A percentile compares a stretch with the other conserved stretches of the same genome.
Evolutionary conservation across 176 grass and related monocot genomes (phyloP).

Genomic region (Carex littledalei): DNA sequence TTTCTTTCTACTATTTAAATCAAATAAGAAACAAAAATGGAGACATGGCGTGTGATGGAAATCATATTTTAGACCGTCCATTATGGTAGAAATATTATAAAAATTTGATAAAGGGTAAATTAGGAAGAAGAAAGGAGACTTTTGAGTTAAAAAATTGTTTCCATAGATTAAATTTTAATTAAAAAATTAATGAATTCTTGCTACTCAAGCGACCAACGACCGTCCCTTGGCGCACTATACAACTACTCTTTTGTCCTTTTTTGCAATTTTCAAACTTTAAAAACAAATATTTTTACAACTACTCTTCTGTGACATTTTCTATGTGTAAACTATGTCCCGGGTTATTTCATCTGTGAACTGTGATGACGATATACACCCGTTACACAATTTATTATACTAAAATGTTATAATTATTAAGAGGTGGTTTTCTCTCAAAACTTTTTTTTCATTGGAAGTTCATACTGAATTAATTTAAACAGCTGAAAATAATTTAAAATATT

Average conservation of each 20-base stretch:
- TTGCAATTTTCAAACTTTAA: constrained; percentile 3
- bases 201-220: constrained; percentile 27
- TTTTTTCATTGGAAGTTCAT: no score
- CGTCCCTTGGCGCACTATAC: constrained; percentile 43
- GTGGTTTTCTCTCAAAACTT: no score
- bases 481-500: no score
- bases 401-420: background rate
- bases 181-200: constrained; percentile 18
- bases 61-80: constrained; percentile 32
- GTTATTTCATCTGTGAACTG: background rate
- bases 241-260: constrained; percentile 30
- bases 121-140: constrained; percentile 55
- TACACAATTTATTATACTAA: background rate
- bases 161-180: background rate
- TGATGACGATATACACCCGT: background rate
- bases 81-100: constrained; percentile 32
- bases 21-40: constrained; percentile 19
- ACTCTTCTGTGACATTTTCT: background rate
- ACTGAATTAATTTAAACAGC: no score
- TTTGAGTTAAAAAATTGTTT: constrained; percentile 23
- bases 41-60: constrained; percentile 26
- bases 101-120: constrained; percentile 39
- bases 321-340: background rate
- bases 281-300: background rate
- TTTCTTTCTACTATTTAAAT: constrained; percentile 24